Base-by-base conservation (phyloP, 352 stramenopile species). In the Phytophthora multivora region DNA sequence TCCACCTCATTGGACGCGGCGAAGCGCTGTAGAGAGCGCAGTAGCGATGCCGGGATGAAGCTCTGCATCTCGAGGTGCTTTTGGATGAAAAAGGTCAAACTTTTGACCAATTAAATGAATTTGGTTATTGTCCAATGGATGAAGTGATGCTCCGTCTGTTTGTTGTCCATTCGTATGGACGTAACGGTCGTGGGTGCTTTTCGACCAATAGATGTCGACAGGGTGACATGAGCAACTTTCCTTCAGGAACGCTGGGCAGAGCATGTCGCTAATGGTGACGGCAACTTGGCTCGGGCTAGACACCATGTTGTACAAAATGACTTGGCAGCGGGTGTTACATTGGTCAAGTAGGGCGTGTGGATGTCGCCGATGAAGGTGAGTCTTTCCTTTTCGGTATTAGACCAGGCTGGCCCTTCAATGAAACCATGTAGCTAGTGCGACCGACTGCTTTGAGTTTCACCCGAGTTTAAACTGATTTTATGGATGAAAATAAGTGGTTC, bases 1-100 rank as follows among this genome's bases (percentile, higher is more conserved):
- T 66, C 43, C n/a, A 5, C 43, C 10, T 63, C 62, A 16, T 72
- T 51, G 12, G 46, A 40, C 11, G 60, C 39, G n/a, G 51, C 62
- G 35, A 72, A 68, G 39, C 72, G 77, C n/a, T 40, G 57, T n/a
- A 83, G 51, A 19, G 77, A 66, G 38, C 66, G 74, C 60, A 78
- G 48, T 8, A 86, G 50, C 48, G 73, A 60, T 33, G 65, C 64
- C 33, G 73, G 52, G 12, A 80, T 8, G 40, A 66, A 57, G 31
- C 36, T 48, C 40, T 66, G 51, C 67, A 68, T 75, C 0, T 5
- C 28, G 28, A 3, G 26, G 4, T 45, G 8, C 31, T 58, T 18
- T 65, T 49, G 54, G 61, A n/a, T 42, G 41, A 60, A 69, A n/a
- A 69, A 42, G 5, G 5, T 2, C 3, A 28, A 5, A 1, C 18